Conservation (phyloP, 495 filamentous ascomycete genomes). For the Aspergillus saccharolyticus region DNA sequence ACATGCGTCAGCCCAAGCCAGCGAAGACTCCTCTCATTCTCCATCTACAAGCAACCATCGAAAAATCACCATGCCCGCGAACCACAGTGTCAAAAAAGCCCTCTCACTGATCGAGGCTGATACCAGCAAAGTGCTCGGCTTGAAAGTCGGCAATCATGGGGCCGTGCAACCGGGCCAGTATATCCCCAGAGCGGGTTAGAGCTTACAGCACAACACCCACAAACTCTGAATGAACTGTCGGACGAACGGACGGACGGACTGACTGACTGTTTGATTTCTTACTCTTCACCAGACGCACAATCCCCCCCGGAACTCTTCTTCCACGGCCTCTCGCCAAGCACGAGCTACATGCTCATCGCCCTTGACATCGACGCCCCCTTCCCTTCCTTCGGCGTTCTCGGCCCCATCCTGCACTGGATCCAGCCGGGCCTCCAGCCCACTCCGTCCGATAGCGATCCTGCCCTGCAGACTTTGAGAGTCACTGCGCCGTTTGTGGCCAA, state of each 20-base stretch:
- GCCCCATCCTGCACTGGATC: conserved; percentile 48
- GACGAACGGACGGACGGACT: no score
- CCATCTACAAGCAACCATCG: no score
- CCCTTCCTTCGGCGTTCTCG: conserved; percentile 34
- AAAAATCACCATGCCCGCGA: conserved; percentile 24
- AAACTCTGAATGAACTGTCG: background rate
- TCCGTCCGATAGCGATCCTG: conserved; percentile 1
- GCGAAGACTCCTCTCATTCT: background rate
- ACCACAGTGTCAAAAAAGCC: conserved; percentile 24
- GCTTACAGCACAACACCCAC: no score
- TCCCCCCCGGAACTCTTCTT: conserved; percentile 25
- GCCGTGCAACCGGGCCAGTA: conserved; percentile 28
- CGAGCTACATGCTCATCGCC: conserved; percentile 41
- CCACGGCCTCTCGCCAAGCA: conserved; percentile 13
- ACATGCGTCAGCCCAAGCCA: no score
- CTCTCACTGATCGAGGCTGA: conserved; percentile 32
- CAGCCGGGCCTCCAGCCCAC: conserved; percentile 39
- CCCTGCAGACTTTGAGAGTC: conserved; percentile 14
- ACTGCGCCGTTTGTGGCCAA: conserved; percentile 34
- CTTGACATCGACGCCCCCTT: conserved; percentile 53
- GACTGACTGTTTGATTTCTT: background rate
- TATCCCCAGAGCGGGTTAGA: conserved; percentile 26
- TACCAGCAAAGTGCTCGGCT: conserved; percentile 27
- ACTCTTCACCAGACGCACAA: conserved; percentile 24
- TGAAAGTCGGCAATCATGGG: conserved; percentile 23